Percentiles rank a stretch among this genome's conserved stretches.
phyloP scores from a whole-genome alignment of 208 protist genomes.

The Acanthamoeba castellanii region DNA sequence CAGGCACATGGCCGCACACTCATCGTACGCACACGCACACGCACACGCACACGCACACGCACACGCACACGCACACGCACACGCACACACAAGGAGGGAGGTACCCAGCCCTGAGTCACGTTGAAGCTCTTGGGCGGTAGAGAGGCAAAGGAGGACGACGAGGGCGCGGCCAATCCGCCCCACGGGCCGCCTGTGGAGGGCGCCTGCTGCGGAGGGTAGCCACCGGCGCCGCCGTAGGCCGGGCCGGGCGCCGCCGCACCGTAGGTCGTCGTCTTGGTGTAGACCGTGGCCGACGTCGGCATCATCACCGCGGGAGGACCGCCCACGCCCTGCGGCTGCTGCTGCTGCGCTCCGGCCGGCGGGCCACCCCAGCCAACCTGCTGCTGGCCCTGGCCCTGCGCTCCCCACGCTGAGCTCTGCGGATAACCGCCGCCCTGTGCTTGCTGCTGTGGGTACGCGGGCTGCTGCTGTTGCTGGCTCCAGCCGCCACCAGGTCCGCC shows the following conservation, averaged over 20 bases:
- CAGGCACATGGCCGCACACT: too few species aligned
- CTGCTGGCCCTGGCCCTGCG: too few species aligned
- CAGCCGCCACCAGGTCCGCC: not conserved
- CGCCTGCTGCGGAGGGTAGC: not conserved
- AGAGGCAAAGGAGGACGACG: not conserved
- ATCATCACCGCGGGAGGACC: not conserved
- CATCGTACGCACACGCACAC: not conserved
- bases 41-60: not conserved
- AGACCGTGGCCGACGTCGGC: not conserved
- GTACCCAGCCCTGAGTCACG: slow-evolving; percentile 4
- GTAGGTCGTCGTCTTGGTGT: slow-evolving; percentile 7
- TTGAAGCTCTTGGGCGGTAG: not conserved
- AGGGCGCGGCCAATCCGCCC: not conserved
- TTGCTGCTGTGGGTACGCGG: not conserved
- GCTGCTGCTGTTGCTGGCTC: not conserved
- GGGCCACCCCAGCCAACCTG: not conserved
- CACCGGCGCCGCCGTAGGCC: not conserved
- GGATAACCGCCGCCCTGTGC: not conserved
- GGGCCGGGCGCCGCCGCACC: not conserved
- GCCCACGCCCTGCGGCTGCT: not conserved
- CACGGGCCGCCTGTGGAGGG: not conserved
- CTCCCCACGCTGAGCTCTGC: not conserved
- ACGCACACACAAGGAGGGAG: not conserved
- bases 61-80: too few species aligned
- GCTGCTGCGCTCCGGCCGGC: not conserved